Evolutionary conservation across 169 alveolate genomes (phyloP), one percentile per base, ranked within the genome.

Genomic region (Toxoplasma gondii): DNA sequence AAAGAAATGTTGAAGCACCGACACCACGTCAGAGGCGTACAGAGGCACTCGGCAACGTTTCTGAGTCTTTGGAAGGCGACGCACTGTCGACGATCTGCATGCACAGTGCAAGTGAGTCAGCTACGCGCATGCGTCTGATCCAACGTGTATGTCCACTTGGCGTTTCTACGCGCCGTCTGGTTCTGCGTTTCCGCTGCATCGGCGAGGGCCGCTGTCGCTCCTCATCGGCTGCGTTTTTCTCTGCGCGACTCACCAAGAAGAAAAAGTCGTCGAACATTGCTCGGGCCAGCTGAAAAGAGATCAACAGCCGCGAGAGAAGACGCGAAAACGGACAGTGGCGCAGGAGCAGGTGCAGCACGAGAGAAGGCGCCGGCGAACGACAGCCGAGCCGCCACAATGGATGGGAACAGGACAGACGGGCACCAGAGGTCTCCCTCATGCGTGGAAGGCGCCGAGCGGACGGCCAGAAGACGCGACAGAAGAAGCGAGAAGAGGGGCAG

Each of bases 251-350:
- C 54, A 93, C 95, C 87, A 94, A 22, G 43, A 67, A 94, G 80
- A 94, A 91, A 88, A 94, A 94, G 81, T 94, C 96, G 88, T 91
- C 58, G 41, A 94, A 94, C 96, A 94, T 94, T 64, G 92, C 92
- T 29, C 81, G 39, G 0, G 94, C 96, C 39, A 94, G 91, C 96
- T 94, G 94, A 81, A 38, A 49, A 31, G 36, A 44, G 74, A 44
- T 1, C 12, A 34, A 49, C 22, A 49, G 58, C 4, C 4, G 58
- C 4, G 58, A 49, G 22, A 34, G 38, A 45, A 1, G 7, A 29
- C 45, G 7, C 86, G 86, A 7, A 1, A 31, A 64, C 7, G 34
- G 22, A 4, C 31, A 31, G 74, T 64, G 27, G 19, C 27, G 67
- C 9, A 53, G 7, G 74, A 64, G 74, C 36, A 38, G 27, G 45